phyloP scores from a whole-genome alignment of 768 basidiomycete genomes.

The Exsudoporus frostii region DNA sequence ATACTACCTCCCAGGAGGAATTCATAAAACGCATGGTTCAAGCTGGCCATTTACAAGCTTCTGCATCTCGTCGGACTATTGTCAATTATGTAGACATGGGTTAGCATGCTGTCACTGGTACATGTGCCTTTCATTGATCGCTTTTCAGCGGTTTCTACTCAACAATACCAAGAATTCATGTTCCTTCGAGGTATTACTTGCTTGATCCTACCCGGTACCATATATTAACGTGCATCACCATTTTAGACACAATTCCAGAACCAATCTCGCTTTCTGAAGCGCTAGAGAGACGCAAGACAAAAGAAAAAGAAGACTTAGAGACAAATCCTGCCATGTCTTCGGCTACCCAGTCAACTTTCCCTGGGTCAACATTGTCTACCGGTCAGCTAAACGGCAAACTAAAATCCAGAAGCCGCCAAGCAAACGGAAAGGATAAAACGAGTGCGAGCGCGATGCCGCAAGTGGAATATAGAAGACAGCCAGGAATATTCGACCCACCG shows the following conservation, averaged over 20 bases:
- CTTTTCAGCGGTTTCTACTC: slow-evolving; percentile 51
- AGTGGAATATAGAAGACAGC: slow-evolving; percentile 22
- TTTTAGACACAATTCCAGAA: slow-evolving; percentile 62
- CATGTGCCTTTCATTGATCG: slow-evolving; percentile 1
- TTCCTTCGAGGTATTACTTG: slow-evolving; percentile 59
- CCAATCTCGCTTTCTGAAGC: slow-evolving; percentile 60
- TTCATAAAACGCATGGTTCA: slow-evolving; percentile 75
- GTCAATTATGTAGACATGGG: slow-evolving; percentile 77
- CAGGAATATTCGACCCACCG: slow-evolving; percentile 15
- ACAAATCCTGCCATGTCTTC: slow-evolving; percentile 53
- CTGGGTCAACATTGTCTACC: slow-evolving; percentile 19
- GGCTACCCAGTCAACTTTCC: slow-evolving; percentile 27
- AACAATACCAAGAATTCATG: slow-evolving; percentile 65
- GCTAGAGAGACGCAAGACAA: slow-evolving; percentile 49
- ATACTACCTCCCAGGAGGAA: slow-evolving; percentile 58
- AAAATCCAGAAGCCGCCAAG: slow-evolving; percentile 39
- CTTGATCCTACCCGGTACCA: not conserved
- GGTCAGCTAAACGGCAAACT: slow-evolving; percentile 32
- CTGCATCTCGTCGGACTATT: slow-evolving; percentile 51
- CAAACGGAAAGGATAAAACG: slow-evolving; percentile 31
- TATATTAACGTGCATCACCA: slow-evolving; percentile 3
- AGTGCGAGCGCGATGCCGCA: slow-evolving; percentile 31
- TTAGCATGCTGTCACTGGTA: slow-evolving; percentile 33
- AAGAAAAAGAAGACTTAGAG: slow-evolving; percentile 54
- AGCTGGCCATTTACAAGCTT: slow-evolving; percentile 66